Evolutionary conservation across 306 rosid species (phyloP), one percentile per base, ranked within the genome.

Genomic region (Arachis hypogaea): DNA sequence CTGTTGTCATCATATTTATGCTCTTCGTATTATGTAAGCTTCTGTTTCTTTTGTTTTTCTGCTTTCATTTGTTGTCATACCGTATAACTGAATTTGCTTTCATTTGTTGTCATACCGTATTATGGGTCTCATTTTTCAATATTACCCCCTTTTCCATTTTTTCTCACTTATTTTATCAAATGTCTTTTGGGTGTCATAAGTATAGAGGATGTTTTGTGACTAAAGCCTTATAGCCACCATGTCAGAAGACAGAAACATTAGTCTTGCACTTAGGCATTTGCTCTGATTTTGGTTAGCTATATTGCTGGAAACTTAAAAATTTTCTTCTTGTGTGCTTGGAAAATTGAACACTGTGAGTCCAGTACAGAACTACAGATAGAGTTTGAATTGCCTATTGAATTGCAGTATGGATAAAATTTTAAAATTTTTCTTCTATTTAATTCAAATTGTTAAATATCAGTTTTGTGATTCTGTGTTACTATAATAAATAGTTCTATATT

Each of bases 1-100:
- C 85, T 57, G 60, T 86, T 67, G 90, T 94, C 80, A 22, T 88
- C 66, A 6, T 82, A 46, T 92, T 89, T 84, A 92, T 92, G 82
- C 82, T 87, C 72, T 92, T 92, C 73, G 82, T 94, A 82, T 89
- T 90, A 77, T 77, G 99, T 94, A 89, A 49, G 98, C 82, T 58
- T 61, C 73, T 42, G 46, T 76, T 74, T 9, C 73, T 75, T 9
- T 18, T 63, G 69, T 71, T 68, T 68, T 46, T 46, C 68, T 64
- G 5, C 33, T 64, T 77, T 68, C 55, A 50, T 42, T 38, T 45
- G 11, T 33, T 64, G 29, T 10, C 64, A 46, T 29, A 11, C 9
- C 51, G 68, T 22, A 44, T 73, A 54, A 54, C 51, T 49, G 73
- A 63, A 59, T 9, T 73, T 72, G 63, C 36, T 59, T 70, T 68